phyloP scores from a whole-genome alignment of 75 land plant species.

The Cryptomeria japonica region DNA sequence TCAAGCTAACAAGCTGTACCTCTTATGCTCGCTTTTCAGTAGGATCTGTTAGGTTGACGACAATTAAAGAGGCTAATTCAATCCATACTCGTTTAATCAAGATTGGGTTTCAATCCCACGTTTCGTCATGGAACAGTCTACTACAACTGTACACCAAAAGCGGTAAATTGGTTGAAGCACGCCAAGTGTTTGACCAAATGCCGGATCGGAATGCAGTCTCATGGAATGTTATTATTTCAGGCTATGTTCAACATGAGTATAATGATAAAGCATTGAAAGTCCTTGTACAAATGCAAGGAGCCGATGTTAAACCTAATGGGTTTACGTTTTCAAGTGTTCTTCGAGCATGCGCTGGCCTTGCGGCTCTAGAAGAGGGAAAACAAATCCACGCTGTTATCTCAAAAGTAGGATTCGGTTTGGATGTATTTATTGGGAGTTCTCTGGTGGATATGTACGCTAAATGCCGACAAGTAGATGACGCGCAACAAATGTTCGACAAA shows the following conservation, averaged over 20 bases:
- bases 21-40: background rate
- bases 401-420: slow-evolving; percentile 38
- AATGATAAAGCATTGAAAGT: slow-evolving; percentile 34
- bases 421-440: slow-evolving; percentile 56
- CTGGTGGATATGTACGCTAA: slow-evolving; percentile 66
- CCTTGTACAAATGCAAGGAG: slow-evolving; percentile 32
- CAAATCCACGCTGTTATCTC: slow-evolving; percentile 42
- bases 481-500: slow-evolving; percentile 51
- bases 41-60: background rate
- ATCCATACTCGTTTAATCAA: slow-evolving; percentile 39
- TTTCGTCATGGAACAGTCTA: slow-evolving; percentile 47
- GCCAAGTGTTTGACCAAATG: slow-evolving; percentile 35
- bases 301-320: slow-evolving; percentile 42
- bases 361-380: slow-evolving; percentile 36
- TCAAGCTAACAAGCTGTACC: background rate
- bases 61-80: slow-evolving; percentile 15
- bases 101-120: slow-evolving; percentile 25
- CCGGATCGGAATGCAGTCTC: slow-evolving; percentile 49
- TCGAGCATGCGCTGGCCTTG: slow-evolving; percentile 30
- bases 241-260: slow-evolving; percentile 25
- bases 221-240: slow-evolving; percentile 64
- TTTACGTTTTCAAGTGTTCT: slow-evolving; percentile 53
- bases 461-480: slow-evolving; percentile 33
- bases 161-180: slow-evolving; percentile 24
- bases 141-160: slow-evolving; percentile 62